Evolutionary conservation across 176 grass and related monocot species (phyloP).

Genomic region (Carex pumila): DNA sequence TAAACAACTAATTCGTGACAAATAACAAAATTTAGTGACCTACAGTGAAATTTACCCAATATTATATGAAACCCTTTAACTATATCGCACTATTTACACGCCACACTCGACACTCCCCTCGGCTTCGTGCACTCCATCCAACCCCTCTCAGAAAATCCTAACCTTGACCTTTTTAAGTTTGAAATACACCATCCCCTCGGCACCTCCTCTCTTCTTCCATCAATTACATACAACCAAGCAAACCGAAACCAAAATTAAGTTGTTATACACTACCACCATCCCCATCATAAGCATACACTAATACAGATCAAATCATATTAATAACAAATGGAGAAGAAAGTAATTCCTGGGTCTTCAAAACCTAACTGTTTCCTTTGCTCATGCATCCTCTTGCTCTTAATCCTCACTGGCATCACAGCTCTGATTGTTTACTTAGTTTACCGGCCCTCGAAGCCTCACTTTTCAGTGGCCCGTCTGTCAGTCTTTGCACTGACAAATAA

Average conservation of each 20-base stretch:
- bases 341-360: neutral
- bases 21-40: no score
- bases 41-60: no score
- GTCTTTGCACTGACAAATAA: conserved; percentile 37
- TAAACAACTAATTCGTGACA: no score
- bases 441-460: conserved; percentile 47
- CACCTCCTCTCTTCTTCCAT: neutral
- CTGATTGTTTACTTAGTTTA: conserved; percentile 49
- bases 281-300: neutral
- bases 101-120: neutral
- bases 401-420: conserved; percentile 8
- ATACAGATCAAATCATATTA: neutral
- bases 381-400: conserved; percentile 6
- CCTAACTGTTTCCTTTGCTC: conserved; percentile 10
- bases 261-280: neutral
- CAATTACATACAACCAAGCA: neutral
- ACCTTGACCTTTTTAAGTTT: neutral
- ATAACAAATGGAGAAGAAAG: conserved; percentile 12
- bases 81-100: neutral
- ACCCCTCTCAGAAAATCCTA: neutral
- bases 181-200: neutral
- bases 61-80: neutral
- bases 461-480: conserved; percentile 29
- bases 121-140: neutral
- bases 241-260: neutral